Percentiles rank a stretch among this genome's conserved stretches.
phyloP scores from a whole-genome alignment of 73 alveolate genomes.

The Stentor roeselii region DNA sequence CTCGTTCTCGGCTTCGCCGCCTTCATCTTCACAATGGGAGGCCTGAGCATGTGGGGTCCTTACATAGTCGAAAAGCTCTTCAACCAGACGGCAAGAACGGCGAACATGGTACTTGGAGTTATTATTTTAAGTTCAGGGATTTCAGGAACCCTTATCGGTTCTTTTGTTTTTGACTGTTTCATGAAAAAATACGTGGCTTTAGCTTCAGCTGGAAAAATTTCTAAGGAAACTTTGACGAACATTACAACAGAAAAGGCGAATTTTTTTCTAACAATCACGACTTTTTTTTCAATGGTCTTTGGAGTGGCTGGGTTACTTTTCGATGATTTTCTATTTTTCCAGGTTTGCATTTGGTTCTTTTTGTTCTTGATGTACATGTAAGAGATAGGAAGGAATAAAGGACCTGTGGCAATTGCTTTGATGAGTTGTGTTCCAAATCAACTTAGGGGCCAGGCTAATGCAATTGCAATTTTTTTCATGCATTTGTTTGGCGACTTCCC shows the following conservation, averaged over 20 bases:
- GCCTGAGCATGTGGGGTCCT: neutral
- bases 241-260: neutral
- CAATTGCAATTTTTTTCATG: conserved; percentile 7
- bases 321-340: neutral
- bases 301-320: neutral
- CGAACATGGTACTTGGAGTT: neutral
- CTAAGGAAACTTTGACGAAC: neutral
- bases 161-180: neutral
- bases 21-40: neutral
- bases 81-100: neutral
- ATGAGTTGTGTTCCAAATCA: conserved; percentile 10
- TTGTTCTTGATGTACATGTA: neutral
- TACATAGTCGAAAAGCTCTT: neutral
- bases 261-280: neutral
- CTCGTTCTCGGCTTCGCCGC: neutral
- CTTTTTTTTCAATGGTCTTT: neutral
- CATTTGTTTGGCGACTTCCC: conserved; percentile 24
- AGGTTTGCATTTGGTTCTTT: neutral
- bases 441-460: conserved; percentile 24
- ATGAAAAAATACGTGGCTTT: neutral
- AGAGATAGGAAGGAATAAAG: neutral
- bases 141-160: neutral
- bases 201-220: neutral
- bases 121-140: neutral
- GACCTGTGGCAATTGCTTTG: conserved; percentile 12